Evolutionary conservation across 129 eudicot species (phyloP).

Genomic region (Oenanthe sinensis): DNA sequence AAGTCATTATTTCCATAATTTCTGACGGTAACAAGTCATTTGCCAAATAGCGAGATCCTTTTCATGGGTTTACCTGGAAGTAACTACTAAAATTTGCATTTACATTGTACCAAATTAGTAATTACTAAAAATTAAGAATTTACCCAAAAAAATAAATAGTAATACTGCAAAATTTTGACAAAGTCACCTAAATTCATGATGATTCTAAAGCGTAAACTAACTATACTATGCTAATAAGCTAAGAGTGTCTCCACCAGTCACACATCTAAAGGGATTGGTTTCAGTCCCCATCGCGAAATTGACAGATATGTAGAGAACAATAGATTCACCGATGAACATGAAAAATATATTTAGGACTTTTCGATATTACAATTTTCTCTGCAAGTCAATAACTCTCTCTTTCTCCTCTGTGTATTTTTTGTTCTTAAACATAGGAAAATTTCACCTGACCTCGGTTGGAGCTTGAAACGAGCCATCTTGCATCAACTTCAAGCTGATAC

Average conservation of each 20-base stretch:
- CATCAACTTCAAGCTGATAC: conserved; percentile 56
- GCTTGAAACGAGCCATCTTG: conserved; percentile 51
- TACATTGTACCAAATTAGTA: background rate
- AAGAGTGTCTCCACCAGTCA: background rate
- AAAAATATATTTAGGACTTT: background rate
- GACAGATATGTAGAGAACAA: background rate
- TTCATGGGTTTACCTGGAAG: background rate
- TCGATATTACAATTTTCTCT: background rate
- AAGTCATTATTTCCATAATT: no score
- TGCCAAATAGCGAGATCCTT: no score
- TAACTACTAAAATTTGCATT: background rate
- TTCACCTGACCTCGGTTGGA: conserved; percentile 29
- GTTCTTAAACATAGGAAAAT: background rate
- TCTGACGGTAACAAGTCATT: no score
- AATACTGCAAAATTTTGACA: background rate
- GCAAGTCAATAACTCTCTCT: background rate
- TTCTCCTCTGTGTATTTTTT: background rate
- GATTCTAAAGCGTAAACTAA: background rate
- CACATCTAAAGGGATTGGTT: background rate
- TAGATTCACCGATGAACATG: conserved; percentile 5
- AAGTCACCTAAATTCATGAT: background rate
- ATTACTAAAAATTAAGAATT: no score
- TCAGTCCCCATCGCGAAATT: no score
- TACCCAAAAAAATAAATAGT: no score
- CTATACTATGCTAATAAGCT: background rate